These are phyloP conservation scores for Alloascoidea hylecoeti DNA, from an alignment of 805 yeast species.

Conservation along the genomic window DNA sequence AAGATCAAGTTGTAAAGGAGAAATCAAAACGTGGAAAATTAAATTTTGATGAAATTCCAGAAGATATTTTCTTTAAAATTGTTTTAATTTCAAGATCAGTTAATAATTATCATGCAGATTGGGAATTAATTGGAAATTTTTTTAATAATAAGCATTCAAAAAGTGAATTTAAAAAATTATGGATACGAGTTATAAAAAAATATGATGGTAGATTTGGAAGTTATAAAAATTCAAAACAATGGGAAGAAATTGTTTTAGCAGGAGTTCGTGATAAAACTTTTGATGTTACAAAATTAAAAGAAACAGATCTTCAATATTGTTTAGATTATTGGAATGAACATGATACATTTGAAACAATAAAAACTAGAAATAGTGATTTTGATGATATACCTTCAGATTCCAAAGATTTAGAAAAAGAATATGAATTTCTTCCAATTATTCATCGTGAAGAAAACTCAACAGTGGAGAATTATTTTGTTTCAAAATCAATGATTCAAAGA, in stretches of 20 bases:
- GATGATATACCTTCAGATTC: conserved; percentile 20
- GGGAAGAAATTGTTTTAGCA: conserved; percentile 50
- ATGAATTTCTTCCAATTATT: conserved; percentile 27
- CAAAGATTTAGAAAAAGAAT: conserved; percentile 33
- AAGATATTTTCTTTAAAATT: conserved; percentile 42
- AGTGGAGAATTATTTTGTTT: conserved; percentile 29
- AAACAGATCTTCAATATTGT: conserved; percentile 35
- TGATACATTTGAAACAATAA: conserved; percentile 18
- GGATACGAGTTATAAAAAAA: conserved; percentile 55
- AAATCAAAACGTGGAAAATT: neutral
- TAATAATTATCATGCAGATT: conserved; percentile 41
- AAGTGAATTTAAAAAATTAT: conserved; percentile 39
- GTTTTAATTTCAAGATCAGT: conserved; percentile 58
- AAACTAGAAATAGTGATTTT: conserved; percentile 6
- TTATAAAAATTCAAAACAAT: conserved; percentile 35
- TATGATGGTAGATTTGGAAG: conserved; percentile 48
- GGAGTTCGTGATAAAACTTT: conserved; percentile 40
- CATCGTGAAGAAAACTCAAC: conserved; percentile 14
- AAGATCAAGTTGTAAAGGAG: neutral
- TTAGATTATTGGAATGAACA: conserved; percentile 52
- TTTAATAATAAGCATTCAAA: conserved; percentile 27
- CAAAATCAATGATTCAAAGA: conserved; percentile 57
- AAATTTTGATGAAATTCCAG: conserved; percentile 27
- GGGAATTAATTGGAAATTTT: conserved; percentile 41
- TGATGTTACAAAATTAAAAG: conserved; percentile 23